These are phyloP conservation scores for Silene uniflora DNA, from an alignment of 148 eudicot species.

Conservation along the genomic window DNA sequence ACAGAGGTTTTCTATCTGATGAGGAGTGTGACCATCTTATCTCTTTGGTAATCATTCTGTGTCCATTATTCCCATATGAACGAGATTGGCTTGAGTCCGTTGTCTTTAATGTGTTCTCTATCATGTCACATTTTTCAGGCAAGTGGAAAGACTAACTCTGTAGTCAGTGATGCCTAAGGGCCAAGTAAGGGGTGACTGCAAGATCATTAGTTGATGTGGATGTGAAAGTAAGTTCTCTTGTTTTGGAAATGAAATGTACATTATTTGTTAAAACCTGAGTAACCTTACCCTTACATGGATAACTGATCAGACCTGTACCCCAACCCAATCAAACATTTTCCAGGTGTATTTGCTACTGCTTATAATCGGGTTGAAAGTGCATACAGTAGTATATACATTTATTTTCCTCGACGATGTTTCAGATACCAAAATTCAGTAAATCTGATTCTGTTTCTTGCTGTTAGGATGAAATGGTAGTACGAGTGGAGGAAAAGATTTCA, in stretches of 20 bases:
- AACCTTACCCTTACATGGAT: no score
- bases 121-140: conserved; percentile 25
- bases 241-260: not conserved
- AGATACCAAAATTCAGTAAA: not conserved
- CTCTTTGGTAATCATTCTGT: conserved; percentile 46
- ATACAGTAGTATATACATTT: no score
- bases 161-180: conserved; percentile 18
- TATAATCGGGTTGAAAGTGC: not conserved
- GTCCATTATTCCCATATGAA: not conserved
- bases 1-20: conserved; percentile 60
- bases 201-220: conserved; percentile 26
- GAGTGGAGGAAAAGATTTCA: conserved; percentile 70
- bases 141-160: conserved; percentile 23
- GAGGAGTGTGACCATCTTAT: no score
- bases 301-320: no score
- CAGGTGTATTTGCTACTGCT: not conserved
- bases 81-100: conserved; percentile 7
- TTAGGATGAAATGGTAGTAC: conserved; percentile 55
- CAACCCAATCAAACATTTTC: no score
- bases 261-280: not conserved
- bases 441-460: conserved; percentile 5
- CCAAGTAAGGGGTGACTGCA: conserved; percentile 24
- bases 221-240: conserved; percentile 40
- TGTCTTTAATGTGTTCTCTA: conserved; percentile 8
- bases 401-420: no score